Conservation (phyloP, 495 filamentous ascomycete species). For the Daldinia loculata region DNA sequence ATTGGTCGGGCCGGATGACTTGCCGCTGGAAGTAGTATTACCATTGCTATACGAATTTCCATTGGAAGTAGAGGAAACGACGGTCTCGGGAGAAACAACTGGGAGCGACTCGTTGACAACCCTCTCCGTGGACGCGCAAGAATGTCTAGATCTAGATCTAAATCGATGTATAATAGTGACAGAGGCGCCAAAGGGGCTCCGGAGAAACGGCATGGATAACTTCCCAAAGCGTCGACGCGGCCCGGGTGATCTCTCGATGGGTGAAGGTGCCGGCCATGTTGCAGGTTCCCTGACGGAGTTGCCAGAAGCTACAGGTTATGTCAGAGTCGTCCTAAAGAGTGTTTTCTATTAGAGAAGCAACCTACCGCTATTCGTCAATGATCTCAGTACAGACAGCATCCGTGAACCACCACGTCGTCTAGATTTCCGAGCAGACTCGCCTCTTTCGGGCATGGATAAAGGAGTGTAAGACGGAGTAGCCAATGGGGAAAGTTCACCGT, state of each 20-base stretch:
- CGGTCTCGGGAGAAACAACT: slow-evolving; percentile 27
- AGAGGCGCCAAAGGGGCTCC: slow-evolving; percentile 50
- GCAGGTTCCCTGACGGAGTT: slow-evolving; percentile 40
- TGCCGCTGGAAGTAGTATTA: slow-evolving; percentile 46
- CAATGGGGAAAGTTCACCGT: slow-evolving; percentile 36
- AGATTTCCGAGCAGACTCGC: slow-evolving; percentile 48
- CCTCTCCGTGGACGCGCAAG: slow-evolving; percentile 41
- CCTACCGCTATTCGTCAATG: slow-evolving; percentile 57
- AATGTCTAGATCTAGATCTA: slow-evolving; percentile 48
- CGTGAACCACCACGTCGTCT: slow-evolving; percentile 54
- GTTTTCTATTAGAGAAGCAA: background rate
- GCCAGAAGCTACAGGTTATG: slow-evolving; percentile 22
- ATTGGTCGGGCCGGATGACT: slow-evolving; percentile 44
- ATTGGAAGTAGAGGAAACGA: slow-evolving; percentile 26
- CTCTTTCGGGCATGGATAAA: slow-evolving; percentile 39
- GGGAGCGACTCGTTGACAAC: slow-evolving; percentile 25
- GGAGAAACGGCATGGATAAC: slow-evolving; percentile 56
- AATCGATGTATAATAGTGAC: slow-evolving; percentile 57
- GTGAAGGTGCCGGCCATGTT: slow-evolving; percentile 42
- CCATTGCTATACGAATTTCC: slow-evolving; percentile 42
- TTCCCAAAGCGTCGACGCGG: slow-evolving; percentile 48
- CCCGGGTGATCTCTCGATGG: slow-evolving; percentile 25
- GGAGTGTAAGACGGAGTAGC: slow-evolving; percentile 40
- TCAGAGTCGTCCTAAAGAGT: slow-evolving; percentile 1
- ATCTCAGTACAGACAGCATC: slow-evolving; percentile 55